Evolutionary conservation across 2,329 filamentous ascomycete species (phyloP).

Genomic region (Trichoderma sp.): DNA sequence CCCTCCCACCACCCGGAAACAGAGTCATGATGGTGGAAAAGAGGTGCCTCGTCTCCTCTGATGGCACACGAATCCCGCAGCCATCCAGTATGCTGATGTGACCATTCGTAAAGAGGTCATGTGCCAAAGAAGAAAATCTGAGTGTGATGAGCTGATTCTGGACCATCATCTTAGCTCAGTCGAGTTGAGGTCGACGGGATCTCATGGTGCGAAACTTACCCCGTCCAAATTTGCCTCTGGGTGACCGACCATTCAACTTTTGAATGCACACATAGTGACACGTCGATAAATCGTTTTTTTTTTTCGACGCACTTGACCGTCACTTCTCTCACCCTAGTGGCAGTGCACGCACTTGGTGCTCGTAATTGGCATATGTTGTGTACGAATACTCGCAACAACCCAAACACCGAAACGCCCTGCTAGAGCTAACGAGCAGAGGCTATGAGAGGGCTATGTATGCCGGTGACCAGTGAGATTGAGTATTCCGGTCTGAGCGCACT

Average conservation of each 20-base stretch:
- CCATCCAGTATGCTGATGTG: neutral
- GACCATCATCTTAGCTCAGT: constrained; percentile 9
- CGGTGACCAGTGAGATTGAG: neutral
- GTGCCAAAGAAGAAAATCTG: neutral
- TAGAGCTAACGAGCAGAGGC: neutral
- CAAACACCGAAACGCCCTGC: neutral
- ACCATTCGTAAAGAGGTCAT: neutral
- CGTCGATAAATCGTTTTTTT: neutral
- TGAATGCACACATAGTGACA: neutral
- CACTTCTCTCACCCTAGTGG: neutral
- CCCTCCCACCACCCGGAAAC: neutral
- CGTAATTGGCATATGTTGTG: neutral
- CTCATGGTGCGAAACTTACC: neutral
- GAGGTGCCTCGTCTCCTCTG: neutral
- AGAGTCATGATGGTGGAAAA: neutral
- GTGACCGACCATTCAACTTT: neutral
- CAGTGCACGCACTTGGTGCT: neutral
- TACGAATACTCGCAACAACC: neutral
- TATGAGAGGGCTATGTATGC: neutral
- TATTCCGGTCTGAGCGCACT: neutral
- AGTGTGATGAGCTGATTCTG: neutral
- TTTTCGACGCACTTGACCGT: neutral
- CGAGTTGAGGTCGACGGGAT: neutral
- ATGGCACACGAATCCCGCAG: neutral
- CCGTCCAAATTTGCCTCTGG: neutral